Percentiles rank a stretch among this genome's conserved stretches.
These are phyloP conservation scores for Limnanthes douglasii DNA, from an alignment of 345 rosid species.

Conservation along the genomic window DNA sequence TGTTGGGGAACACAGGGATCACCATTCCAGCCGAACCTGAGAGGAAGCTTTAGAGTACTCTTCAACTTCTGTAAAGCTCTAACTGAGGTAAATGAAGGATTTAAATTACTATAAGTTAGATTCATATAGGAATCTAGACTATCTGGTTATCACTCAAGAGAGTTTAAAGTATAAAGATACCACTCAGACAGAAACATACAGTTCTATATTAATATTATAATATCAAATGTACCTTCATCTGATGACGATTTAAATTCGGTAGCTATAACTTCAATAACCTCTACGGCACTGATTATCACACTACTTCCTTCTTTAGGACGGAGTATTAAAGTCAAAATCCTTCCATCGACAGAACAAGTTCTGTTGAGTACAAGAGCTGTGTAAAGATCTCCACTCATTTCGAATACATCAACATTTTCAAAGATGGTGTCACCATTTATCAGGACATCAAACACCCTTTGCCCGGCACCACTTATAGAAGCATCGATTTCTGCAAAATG, in stretches of 20 bases:
- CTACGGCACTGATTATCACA: conserved; percentile 85
- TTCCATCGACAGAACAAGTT: conserved; percentile 67
- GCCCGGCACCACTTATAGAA: conserved; percentile 37
- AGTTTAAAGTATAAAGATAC: too few species aligned
- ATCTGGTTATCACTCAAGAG: too few species aligned
- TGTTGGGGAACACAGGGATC: conserved; percentile 99
- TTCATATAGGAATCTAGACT: too few species aligned
- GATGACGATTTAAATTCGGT: conserved; percentile 53
- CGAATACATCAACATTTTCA: conserved; percentile 42
- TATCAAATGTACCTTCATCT: conserved; percentile 71
- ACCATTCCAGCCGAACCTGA: conserved; percentile 96
- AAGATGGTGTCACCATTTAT: conserved; percentile 54
- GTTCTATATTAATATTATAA: too few species aligned
- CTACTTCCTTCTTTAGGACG: conserved; percentile 47
- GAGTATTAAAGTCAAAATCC: conserved; percentile 57
- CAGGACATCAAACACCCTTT: conserved; percentile 73
- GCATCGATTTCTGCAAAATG: conserved; percentile 93
- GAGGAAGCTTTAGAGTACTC: conserved; percentile 68
- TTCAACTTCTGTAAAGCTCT: conserved; percentile 56
- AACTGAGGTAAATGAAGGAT: conserved; percentile 40
- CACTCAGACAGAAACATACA: too few species aligned
- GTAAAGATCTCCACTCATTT: conserved; percentile 50
- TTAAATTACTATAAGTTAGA: too few species aligned
- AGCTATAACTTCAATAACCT: conserved; percentile 63
- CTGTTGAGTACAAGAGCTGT: conserved; percentile 70